Conservation (phyloP, 768 basidiomycete genomes). For the Cubamyces lactineus region DNA sequence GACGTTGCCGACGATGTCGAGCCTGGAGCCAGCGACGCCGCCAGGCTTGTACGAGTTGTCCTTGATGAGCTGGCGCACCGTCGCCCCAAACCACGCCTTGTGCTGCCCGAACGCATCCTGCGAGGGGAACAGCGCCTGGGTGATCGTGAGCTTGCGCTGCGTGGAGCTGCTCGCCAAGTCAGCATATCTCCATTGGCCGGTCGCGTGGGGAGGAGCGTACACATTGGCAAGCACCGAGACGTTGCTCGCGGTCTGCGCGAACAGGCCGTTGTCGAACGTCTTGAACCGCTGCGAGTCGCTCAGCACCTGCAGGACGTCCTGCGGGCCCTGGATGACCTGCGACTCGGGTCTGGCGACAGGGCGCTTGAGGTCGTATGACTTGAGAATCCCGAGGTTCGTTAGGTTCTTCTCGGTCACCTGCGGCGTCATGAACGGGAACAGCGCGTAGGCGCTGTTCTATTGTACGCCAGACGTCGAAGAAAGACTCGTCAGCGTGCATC, state of each 20-base stretch:
- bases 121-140: slow-evolving; percentile 19
- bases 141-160: slow-evolving; percentile 17
- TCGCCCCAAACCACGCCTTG: slow-evolving; percentile 33
- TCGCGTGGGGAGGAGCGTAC: background rate
- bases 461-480: background rate
- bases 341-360: slow-evolving; percentile 37
- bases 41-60: slow-evolving; percentile 18
- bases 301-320: slow-evolving; percentile 12
- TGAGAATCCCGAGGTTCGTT: slow-evolving; percentile 36
- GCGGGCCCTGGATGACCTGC: slow-evolving; percentile 8
- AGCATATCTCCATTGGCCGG: background rate
- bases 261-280: slow-evolving; percentile 12
- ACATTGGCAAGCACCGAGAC: slow-evolving; percentile 13
- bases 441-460: slow-evolving; percentile 61
- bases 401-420: slow-evolving; percentile 47
- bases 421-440: slow-evolving; percentile 83
- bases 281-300: slow-evolving; percentile 5
- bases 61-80: slow-evolving; percentile 32
- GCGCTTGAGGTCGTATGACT: slow-evolving; percentile 62
- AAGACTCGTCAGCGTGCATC: background rate
- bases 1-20: slow-evolving; percentile 55
- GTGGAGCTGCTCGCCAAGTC: background rate
- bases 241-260: slow-evolving; percentile 13
- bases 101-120: slow-evolving; percentile 17
- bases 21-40: slow-evolving; percentile 36